Base-by-base conservation (phyloP, 768 basidiomycete genomes). In the Lactifluus volemus region DNA sequence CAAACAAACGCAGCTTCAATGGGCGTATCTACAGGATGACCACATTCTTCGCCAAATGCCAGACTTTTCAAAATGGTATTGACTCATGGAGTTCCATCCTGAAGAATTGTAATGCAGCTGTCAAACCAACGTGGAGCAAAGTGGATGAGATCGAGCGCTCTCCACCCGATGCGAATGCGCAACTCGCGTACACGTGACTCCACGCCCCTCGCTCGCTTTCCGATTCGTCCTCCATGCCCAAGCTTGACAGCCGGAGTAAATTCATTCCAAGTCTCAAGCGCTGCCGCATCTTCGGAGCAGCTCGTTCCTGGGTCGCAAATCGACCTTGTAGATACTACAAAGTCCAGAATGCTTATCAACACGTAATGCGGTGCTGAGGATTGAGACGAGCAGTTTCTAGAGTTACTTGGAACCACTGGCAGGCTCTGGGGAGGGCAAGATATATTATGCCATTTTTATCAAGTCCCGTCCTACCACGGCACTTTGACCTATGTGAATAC, bases 1-100 rank as follows among this genome's bases (percentile, higher is more conserved):
- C 47, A 32, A 14, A 38, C 9, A 54, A 42, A 11, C 47, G 29
- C 15, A 60, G 19, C 19, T 4, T 47, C n/a, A 34, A 41, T n/a
- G 52, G 52, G 14, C 53, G 59, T 47, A 54, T 60, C 15, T 54
- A 41, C 50, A 57, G 49, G 34, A 56, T 57, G 29, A 58, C 63
- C 15, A 67, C 71, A 19, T 82, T 85, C 72, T 73, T 72, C 63
- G 79, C 73, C 53, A 25, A 82, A 85, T 59, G 84, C 84, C 63
- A 82, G 81, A 65, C 73, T 85, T 61, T 85, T 85, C 69, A 84
- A 86, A 72, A 86, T 86, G 83, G 83, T 83, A 68, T 58, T 9
- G n/a, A n/a, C n/a, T n/a, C n/a, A n/a, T n/a, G n/a, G n/a, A n/a
- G n/a, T n/a, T n/a, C n/a, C n/a, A n/a, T n/a, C n/a, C n/a, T n/a